phyloP scores from a whole-genome alignment of 2,329 filamentous ascomycete species.

The Aureobasidium vineae region DNA sequence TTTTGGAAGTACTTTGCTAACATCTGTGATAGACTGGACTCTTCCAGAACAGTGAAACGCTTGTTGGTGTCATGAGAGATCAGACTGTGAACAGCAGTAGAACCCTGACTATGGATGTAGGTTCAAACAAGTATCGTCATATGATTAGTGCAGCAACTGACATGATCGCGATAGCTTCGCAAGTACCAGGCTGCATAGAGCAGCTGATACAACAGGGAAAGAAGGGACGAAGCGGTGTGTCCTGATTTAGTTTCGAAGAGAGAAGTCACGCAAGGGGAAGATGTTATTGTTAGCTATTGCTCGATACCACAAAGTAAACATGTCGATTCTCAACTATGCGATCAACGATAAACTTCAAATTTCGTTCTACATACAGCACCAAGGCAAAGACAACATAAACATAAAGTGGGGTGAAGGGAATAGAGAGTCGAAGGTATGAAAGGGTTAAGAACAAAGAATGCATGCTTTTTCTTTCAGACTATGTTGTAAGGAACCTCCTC shows the following conservation, averaged over 20 bases:
- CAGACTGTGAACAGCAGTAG: slow-evolving; percentile 90
- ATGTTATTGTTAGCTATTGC: slow-evolving; percentile 6
- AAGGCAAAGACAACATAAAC: background rate
- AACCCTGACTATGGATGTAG: slow-evolving; percentile 91
- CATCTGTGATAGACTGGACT: slow-evolving; percentile 61
- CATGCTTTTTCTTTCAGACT: slow-evolving; percentile 22
- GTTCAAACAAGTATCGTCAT: slow-evolving; percentile 41
- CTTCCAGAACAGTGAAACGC: slow-evolving; percentile 93
- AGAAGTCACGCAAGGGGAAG: background rate
- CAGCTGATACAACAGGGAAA: background rate
- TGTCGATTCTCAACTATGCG: background rate
- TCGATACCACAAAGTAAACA: slow-evolving; percentile 5
- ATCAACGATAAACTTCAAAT: background rate
- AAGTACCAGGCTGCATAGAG: slow-evolving; percentile 36
- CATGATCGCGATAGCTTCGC: slow-evolving; percentile 33
- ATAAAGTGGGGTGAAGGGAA: background rate
- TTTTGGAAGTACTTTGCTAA: background rate
- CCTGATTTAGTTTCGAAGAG: background rate
- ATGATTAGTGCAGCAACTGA: background rate
- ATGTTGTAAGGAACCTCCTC: slow-evolving; percentile 13
- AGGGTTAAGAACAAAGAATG: slow-evolving; percentile 10
- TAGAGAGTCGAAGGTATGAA: background rate
- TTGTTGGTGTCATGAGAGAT: slow-evolving; percentile 94
- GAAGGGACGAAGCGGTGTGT: background rate
- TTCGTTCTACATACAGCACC: background rate